Evolutionary conservation across 345 rosid species (phyloP), one percentile per base, ranked within the genome.

Genomic region (Melastoma malabathricum): DNA sequence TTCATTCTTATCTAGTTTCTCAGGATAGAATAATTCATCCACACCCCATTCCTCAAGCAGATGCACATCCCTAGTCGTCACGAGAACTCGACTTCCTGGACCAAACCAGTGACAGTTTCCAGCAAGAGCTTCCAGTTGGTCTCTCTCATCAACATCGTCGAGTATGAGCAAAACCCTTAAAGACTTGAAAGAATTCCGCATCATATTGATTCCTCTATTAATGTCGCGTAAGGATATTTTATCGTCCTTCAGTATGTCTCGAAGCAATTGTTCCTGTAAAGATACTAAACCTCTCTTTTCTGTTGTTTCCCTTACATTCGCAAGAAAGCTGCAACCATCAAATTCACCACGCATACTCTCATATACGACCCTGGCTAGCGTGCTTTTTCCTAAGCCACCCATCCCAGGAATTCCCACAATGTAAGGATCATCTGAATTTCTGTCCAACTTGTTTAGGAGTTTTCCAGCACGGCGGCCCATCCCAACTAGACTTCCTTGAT

Each of bases 371-470:
- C 15, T 57, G 10, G 60, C 60, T 4, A 57, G 0, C 0, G 60
- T 57, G 5, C 38, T 57, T 34, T 57, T 57, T n/a, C 60, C 60
- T 5, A 57, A 8, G 34, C 60, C 60, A 47, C 53, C 17, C 3
- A 39, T 20, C 12, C 52, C 60, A 2, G 34, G 0, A 3, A 57
- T 48, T 17, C 46, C 52, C 10, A 57, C 43, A 6, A 48, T 15
- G 10, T 34, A 19, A 14, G 47, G 31, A 48, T 47, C 60, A 13
- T 31, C 31, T 2, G 45, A 51, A 13, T 14, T 27, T 27, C 31
- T 27, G 4, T 3, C 3, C 31, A 27, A 6, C 31, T 27, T 27
- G 6, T 3, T 6, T 27, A 3, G 31, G 6, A 27, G 31, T 27
- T 27, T 27, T 27, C 31, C 31, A 3, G 31, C 31, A 27, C 31